Evolutionary conservation across 2,329 filamentous ascomycete species (phyloP), one percentile per base, ranked within the genome.

Genomic region (Epichloe sibirici): DNA sequence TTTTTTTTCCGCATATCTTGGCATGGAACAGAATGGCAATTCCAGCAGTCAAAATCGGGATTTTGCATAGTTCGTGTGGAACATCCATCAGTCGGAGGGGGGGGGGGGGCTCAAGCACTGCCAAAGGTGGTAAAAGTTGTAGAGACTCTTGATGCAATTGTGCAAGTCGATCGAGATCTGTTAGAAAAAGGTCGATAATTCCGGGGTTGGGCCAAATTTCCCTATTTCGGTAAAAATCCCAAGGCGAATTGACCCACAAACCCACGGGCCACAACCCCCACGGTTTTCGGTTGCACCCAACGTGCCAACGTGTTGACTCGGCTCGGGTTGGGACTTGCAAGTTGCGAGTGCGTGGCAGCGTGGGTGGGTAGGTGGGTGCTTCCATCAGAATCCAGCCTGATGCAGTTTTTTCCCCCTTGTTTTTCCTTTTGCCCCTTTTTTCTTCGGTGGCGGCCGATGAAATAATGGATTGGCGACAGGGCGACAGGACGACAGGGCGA

Each of bases 121-220:
- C 8, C 12, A 6, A 40, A 7, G 15, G 13, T 40, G 1, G 13
- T 17, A 15, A 15, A 43, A 3, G 8, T 43, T 17, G 40, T 6
- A 43, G 21, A 42, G 37, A 45, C 17, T 17, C 17, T 17, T 17
- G 17, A 17, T 5, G 25, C 15, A 42, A 42, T 43, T 15, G 34
- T 40, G 15, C 12, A 38, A 21, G 38, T 35, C n/a, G 25, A 51
- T 44, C 34, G 6, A 49, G 46, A 39, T 39, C 42, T 28, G 47
- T 4, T 15, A n/a, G 40, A 31, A 11, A 8, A 31, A 37, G 44
- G 44, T 28, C 17, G 17, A 46, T 35, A 40, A 40, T 37, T 7
- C 21, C 31, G 47, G 48, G 42, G 47, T 52, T 52, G 42, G 17
- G 42, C 51, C 45, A 7, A 25, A 50, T 35, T 50, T 53, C 43